Conservation (phyloP, 2,329 filamentous ascomycete species). For the Trichophyton verrucosum region DNA sequence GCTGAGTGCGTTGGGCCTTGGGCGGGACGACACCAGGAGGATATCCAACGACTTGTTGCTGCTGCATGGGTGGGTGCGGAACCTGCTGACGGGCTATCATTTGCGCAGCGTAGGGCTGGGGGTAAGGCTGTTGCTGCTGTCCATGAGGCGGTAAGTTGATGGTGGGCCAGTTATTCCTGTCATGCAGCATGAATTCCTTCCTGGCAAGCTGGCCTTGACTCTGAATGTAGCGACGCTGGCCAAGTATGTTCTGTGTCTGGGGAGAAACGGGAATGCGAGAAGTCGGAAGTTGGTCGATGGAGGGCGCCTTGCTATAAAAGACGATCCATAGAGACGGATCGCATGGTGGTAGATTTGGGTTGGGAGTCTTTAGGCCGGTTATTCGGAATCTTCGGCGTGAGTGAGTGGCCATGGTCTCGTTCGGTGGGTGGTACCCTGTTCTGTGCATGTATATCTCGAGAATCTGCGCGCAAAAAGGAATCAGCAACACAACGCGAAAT, state of each 20-base stretch:
- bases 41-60: conserved; percentile 12
- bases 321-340: conserved; percentile 83
- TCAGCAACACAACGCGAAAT: conserved; percentile 8
- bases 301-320: conserved; percentile 71
- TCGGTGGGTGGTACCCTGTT: conserved; percentile 61
- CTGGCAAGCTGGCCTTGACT: conserved; percentile 67
- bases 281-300: conserved; percentile 58
- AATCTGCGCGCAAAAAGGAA: conserved; percentile 41
- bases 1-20: conserved; percentile 32
- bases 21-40: conserved; percentile 16
- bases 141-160: conserved; percentile 54
- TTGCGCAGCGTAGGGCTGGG: conserved; percentile 29
- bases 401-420: conserved; percentile 62
- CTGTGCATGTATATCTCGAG: conserved; percentile 82
- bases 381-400: conserved; percentile 78
- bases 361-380: conserved; percentile 55
- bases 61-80: conserved; percentile 23
- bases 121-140: conserved; percentile 39
- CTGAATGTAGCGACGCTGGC: conserved; percentile 48
- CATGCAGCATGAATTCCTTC: conserved; percentile 90
- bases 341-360: conserved; percentile 55
- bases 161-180: conserved; percentile 79
- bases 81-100: conserved; percentile 25
- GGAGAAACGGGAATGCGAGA: conserved; percentile 40
- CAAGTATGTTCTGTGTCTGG: conserved; percentile 30